These are phyloP conservation scores for Camellia granthamiana DNA, from an alignment of 148 eudicot species.

Conservation along the genomic window DNA sequence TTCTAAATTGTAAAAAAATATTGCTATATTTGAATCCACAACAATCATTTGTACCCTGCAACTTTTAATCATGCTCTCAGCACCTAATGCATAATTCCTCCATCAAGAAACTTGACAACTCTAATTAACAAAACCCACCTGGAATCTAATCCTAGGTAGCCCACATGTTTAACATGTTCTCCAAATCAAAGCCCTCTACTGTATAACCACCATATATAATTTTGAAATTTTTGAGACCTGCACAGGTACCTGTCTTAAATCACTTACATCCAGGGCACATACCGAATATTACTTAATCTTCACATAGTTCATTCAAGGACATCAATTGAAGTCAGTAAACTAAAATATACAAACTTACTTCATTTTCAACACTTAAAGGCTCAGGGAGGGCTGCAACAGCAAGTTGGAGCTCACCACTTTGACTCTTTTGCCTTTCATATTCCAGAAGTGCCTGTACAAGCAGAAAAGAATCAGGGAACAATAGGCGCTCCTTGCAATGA, in stretches of 20 bases:
- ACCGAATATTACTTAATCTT: neutral
- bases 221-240: neutral
- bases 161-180: neutral
- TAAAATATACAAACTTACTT: slow-evolving; percentile 34
- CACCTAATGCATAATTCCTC: neutral
- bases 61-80: neutral
- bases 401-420: slow-evolving; percentile 71
- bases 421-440: slow-evolving; percentile 68
- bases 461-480: neutral
- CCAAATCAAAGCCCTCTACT: neutral
- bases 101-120: neutral
- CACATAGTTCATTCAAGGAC: neutral
- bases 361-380: slow-evolving; percentile 53
- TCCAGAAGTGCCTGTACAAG: slow-evolving; percentile 73
- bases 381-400: slow-evolving; percentile 47
- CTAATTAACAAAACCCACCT: neutral
- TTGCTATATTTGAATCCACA: neutral
- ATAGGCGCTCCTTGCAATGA: too few relatives aligned
- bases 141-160: neutral
- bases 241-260: neutral
- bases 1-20: too few relatives aligned
- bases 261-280: neutral
- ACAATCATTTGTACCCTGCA: neutral
- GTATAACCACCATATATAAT: neutral
- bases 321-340: neutral